Percentiles rank a stretch among this genome's conserved stretches.
These are phyloP conservation scores for Syzygium grande DNA, from an alignment of 345 rosid genomes.

Conservation along the genomic window DNA sequence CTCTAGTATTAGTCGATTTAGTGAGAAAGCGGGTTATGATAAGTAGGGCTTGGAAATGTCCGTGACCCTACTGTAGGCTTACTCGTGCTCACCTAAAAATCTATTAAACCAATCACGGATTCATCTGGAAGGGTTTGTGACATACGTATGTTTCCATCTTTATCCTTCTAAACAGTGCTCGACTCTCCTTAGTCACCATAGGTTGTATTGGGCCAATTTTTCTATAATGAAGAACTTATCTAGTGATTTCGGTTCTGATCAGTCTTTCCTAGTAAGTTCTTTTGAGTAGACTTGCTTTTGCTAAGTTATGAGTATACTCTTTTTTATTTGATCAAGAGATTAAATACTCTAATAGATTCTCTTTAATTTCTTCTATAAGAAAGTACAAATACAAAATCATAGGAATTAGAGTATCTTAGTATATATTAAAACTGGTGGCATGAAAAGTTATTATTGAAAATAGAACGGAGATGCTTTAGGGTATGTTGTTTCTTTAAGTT, in stretches of 20 bases:
- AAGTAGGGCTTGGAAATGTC: no score
- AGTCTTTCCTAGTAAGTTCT: no score
- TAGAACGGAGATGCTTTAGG: neutral
- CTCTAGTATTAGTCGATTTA: neutral
- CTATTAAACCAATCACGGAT: neutral
- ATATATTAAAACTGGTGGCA: neutral
- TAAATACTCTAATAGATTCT: neutral
- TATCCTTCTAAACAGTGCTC: neutral
- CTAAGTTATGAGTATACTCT: no score
- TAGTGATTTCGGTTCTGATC: neutral
- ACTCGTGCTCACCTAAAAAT: neutral
- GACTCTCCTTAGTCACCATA: neutral
- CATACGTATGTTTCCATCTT: neutral
- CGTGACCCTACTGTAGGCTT: no score
- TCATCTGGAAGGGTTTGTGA: neutral
- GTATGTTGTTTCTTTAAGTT: neutral
- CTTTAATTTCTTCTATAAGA: no score
- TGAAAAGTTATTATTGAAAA: neutral
- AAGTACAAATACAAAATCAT: neutral
- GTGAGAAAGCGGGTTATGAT: no score
- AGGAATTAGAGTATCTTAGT: neutral
- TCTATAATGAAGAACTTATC: neutral
- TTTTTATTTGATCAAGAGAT: neutral
- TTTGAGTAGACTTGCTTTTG: no score
- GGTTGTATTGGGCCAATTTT: neutral